Evolutionary conservation across 148 eudicot species (phyloP), one percentile per base, ranked within the genome.

Genomic region (Rhododendron kiyosumense): DNA sequence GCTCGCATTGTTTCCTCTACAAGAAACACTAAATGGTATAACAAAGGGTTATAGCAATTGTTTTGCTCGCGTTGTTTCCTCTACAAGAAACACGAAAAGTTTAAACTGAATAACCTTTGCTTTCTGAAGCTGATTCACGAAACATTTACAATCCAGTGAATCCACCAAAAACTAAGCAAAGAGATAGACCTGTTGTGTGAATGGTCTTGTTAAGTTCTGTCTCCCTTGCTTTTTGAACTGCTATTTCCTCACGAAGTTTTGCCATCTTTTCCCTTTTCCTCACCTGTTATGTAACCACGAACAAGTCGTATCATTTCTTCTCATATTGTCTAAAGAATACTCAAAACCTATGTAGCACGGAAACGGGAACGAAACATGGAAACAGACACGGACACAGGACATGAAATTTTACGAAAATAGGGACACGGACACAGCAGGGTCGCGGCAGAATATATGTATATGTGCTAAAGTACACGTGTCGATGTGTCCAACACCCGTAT

Each of bases 211-310:
- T 92, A 71, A 96, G 96, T 88, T 96, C 96, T 9, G 97, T 95
- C 91, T 96, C 99, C 93, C 88, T 93, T 26, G 99, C 98, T 87
- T 93, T 96, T 90, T 95, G 98, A 71, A 96, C 97, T 49, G 99
- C 99, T 90, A 94, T 94, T 85, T 93, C 97, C 89, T 96, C 99
- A 54, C 96, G 89, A 61, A 95, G 91, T 87, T 91, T 95, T 75
- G 96, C 98, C 99, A 96, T 94, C 88, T 92, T 96, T 83, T 95
- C 99, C 89, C 98, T 90, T 90, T 93, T 94, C 81, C 90, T 94
- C 84, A 95, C 99, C 98, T 96, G 91, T 90, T 83, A 41, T 22
- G 49, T 46, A 81, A 85, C 20, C 32, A 34, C 4, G 41, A 73
- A 85, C 49, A 59, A 26, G 81, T 85, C 13, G 17, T 51, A 34